phyloP scores from a whole-genome alignment of 352 stramenopile species.

The Phytophthora cactorum region DNA sequence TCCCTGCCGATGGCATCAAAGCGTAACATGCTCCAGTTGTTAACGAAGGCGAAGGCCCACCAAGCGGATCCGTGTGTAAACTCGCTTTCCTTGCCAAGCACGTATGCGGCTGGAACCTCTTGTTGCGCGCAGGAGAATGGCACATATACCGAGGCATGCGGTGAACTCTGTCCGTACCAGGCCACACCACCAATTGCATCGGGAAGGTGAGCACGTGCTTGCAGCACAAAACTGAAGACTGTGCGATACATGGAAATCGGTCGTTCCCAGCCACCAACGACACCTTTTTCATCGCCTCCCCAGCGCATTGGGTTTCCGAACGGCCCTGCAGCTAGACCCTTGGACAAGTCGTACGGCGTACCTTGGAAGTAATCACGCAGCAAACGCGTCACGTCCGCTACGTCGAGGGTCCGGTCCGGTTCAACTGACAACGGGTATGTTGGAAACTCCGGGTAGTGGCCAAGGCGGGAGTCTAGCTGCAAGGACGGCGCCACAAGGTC shows the following conservation, averaged over 20 bases:
- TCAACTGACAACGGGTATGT: constrained; percentile 92
- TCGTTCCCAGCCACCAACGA: constrained; percentile 84
- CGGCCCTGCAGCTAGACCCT: constrained; percentile 85
- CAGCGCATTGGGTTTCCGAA: constrained; percentile 92
- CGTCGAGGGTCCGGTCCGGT: constrained; percentile 58
- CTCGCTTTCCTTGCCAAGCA: constrained; percentile 73
- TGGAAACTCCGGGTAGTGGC: constrained; percentile 63
- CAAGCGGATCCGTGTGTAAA: constrained; percentile 72
- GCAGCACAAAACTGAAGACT: constrained; percentile 85
- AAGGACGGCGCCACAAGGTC: constrained; percentile 84
- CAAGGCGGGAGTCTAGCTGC: constrained; percentile 67
- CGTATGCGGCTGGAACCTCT: constrained; percentile 55
- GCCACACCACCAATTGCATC: constrained; percentile 61
- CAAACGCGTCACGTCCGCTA: constrained; percentile 82
- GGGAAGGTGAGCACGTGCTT: constrained; percentile 48
- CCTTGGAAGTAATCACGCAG: constrained; percentile 92
- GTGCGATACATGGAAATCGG: constrained; percentile 94
- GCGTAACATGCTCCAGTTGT: constrained; percentile 86
- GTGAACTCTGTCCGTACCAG: constrained; percentile 76
- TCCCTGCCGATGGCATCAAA: constrained; percentile 82
- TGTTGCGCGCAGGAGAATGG: constrained; percentile 75
- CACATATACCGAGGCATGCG: constrained; percentile 75
- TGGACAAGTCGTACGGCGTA: constrained; percentile 88
- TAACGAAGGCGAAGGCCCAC: constrained; percentile 90
- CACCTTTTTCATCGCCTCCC: constrained; percentile 59